Evolutionary conservation across 1,284 basidiomycete genomes (phyloP).

Genomic region (Bondarzewia mesenterica): DNA sequence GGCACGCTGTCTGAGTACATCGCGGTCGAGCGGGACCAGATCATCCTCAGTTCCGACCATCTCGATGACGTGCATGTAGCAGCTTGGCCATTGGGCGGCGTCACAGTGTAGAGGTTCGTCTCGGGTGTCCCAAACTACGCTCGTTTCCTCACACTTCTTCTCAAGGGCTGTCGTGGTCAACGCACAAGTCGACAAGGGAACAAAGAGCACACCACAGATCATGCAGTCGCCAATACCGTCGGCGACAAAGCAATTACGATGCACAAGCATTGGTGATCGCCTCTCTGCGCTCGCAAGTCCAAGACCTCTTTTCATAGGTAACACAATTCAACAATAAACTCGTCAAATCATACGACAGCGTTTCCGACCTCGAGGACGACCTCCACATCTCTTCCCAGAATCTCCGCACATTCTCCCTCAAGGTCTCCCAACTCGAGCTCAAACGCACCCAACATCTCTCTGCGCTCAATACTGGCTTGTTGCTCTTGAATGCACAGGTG

Average conservation of each 20-base stretch:
- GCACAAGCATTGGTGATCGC: slow-evolving; percentile 71
- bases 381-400: slow-evolving; percentile 61
- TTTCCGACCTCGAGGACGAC: slow-evolving; percentile 91
- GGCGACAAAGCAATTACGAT: slow-evolving; percentile 30
- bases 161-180: too few relatives aligned
- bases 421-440: slow-evolving; percentile 63
- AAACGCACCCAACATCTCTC: slow-evolving; percentile 73
- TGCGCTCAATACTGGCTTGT: slow-evolving; percentile 77
- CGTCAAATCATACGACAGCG: slow-evolving; percentile 84
- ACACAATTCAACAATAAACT: slow-evolving; percentile 89
- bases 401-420: slow-evolving; percentile 49
- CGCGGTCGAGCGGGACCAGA: slow-evolving; percentile 61
- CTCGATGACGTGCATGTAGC: slow-evolving; percentile 65
- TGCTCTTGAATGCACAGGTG: slow-evolving; percentile 90
- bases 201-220: not conserved
- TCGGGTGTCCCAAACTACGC: too few relatives aligned
- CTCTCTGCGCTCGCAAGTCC: slow-evolving; percentile 73
- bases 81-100: slow-evolving; percentile 68
- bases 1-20: slow-evolving; percentile 79
- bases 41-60: slow-evolving; percentile 62
- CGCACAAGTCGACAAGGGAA: too few relatives aligned
- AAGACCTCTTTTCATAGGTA: slow-evolving; percentile 85
- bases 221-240: not conserved
- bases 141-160: too few relatives aligned
- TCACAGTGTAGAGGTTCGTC: slow-evolving; percentile 89